Conservation (phyloP, 768 basidiomycete genomes). For the Phallus indusiatus region DNA sequence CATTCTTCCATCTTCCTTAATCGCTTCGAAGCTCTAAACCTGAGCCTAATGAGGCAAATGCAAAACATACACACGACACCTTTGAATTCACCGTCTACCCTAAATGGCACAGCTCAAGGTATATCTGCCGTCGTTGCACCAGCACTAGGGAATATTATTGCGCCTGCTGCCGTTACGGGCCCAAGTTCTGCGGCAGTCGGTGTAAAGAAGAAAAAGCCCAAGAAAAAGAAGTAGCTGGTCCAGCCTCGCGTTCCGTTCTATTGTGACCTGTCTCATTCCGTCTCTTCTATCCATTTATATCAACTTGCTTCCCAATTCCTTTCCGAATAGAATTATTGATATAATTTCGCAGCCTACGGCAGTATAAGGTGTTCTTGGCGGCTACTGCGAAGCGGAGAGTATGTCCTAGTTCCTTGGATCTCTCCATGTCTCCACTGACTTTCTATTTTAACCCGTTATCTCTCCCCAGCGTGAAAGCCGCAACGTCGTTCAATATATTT, state of each 20-base stretch:
- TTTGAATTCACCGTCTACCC: constrained; percentile 7
- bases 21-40: constrained; percentile 89
- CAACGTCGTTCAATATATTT: constrained; percentile 61
- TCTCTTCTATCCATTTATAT: too few species aligned
- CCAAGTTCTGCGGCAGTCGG: constrained; percentile 40
- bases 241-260: not conserved
- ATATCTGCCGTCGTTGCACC: constrained; percentile 20
- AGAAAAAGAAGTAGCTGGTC: constrained; percentile 61
- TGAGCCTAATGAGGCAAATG: constrained; percentile 80
- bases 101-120: constrained; percentile 19
- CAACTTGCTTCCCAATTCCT: too few species aligned
- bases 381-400: too few species aligned
- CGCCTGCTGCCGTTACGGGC: constrained; percentile 17
- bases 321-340: not conserved
- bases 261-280: too few species aligned
- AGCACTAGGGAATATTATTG: not conserved
- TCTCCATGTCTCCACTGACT: constrained; percentile 75
- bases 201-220: constrained; percentile 72
- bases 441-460: constrained; percentile 36
- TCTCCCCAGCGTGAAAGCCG: constrained; percentile 59
- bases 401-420: constrained; percentile 33
- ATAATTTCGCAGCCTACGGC: not conserved
- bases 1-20: constrained; percentile 92
- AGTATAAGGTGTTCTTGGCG: not conserved
- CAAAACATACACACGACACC: constrained; percentile 45